phyloP scores from a whole-genome alignment of 768 basidiomycete species.

The Scleroderma bovista region DNA sequence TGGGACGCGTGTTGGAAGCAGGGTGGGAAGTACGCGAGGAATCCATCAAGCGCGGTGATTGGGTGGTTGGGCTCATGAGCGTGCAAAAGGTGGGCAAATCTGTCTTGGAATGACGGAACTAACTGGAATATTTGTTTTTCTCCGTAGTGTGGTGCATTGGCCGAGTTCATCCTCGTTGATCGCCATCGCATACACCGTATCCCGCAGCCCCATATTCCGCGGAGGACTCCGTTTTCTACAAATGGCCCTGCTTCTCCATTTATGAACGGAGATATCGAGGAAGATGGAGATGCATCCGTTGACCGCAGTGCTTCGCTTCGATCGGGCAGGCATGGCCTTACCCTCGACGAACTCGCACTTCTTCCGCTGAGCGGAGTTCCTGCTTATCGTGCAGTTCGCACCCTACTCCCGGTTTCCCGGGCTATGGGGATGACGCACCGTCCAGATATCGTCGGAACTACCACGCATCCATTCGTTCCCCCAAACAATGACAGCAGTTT shows the following conservation, averaged over 20 bases:
- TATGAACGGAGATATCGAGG: conserved; percentile 1
- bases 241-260: conserved; percentile 5
- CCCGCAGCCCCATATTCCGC: conserved; percentile 51
- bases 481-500: conserved; percentile 23
- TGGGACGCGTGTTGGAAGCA: conserved; percentile 75
- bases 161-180: conserved; percentile 86
- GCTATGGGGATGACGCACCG: conserved; percentile 19
- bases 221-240: conserved; percentile 19
- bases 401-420: conserved; percentile 40
- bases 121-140: conserved; percentile 8
- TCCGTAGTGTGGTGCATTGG: conserved; percentile 70
- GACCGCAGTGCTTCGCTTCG: conserved; percentile 5
- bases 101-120: conserved; percentile 6
- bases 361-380: conserved; percentile 74
- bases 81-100: conserved; percentile 61
- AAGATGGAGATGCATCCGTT: conserved; percentile 7
- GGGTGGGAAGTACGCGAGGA: conserved; percentile 60
- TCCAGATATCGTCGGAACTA: conserved; percentile 21
- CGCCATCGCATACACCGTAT: conserved; percentile 70
- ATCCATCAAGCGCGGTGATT: conserved; percentile 70
- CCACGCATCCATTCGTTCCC: conserved; percentile 22
- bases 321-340: conserved; percentile 21
- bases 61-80: conserved; percentile 80
- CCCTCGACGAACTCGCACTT: conserved; percentile 73
- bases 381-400: conserved; percentile 79